phyloP scores from a whole-genome alignment of 2,329 filamentous ascomycete genomes.

The Hirsutella rhossiliensis region DNA sequence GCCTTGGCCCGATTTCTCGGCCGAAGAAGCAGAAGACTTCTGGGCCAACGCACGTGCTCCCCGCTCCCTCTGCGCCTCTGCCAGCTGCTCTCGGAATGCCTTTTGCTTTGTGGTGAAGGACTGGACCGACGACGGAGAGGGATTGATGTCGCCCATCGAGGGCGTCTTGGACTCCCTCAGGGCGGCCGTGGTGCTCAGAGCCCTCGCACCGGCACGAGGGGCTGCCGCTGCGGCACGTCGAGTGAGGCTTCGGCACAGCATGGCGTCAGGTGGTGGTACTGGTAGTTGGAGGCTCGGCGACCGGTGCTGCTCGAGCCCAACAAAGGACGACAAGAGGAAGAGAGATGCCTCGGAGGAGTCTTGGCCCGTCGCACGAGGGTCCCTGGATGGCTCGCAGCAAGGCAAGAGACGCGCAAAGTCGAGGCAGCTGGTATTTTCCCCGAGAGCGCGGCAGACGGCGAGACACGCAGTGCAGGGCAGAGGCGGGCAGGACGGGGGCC shows the following conservation, averaged over 20 bases:
- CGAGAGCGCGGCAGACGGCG: background rate
- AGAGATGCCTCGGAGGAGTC: conserved; percentile 1
- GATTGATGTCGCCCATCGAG: conserved; percentile 74
- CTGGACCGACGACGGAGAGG: conserved; percentile 50
- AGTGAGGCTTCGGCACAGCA: conserved; percentile 39
- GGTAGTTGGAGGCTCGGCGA: background rate
- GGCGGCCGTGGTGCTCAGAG: conserved; percentile 42
- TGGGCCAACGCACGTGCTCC: conserved; percentile 63
- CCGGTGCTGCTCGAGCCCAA: background rate
- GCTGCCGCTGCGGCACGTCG: conserved; percentile 28
- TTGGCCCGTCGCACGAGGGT: background rate
- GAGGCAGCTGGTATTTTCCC: background rate
- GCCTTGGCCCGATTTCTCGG: conserved; percentile 25
- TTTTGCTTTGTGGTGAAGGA: conserved; percentile 76
- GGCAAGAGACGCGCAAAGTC: background rate
- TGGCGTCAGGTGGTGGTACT: conserved; percentile 12
- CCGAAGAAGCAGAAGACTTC: conserved; percentile 30
- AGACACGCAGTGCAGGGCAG: background rate
- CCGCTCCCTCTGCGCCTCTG: conserved; percentile 66
- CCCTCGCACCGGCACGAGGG: conserved; percentile 36
- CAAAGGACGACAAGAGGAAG: background rate
- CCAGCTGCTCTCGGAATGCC: conserved; percentile 73
- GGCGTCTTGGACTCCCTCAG: conserved; percentile 41
- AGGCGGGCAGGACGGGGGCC: background rate
- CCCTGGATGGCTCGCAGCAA: background rate